Evolutionary conservation across 2,329 filamentous ascomycete genomes (phyloP).

Genomic region (Hypomyces perniciosus): DNA sequence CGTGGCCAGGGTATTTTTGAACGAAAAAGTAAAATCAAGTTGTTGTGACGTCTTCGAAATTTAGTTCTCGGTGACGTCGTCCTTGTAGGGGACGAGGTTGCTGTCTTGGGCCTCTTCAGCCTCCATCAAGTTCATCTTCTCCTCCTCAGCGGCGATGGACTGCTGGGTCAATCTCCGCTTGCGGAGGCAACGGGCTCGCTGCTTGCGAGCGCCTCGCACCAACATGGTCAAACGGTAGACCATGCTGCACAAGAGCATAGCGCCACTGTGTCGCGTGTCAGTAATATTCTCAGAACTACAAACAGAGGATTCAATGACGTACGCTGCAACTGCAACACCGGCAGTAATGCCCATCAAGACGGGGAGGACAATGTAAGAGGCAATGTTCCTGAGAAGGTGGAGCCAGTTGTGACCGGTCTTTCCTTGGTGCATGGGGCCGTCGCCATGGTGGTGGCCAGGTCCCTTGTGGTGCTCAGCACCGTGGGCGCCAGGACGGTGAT

Average conservation of each 20-base stretch:
- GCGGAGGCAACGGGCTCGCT: constrained; percentile 12
- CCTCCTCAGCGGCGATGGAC: constrained; percentile 28
- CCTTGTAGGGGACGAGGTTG: constrained; percentile 23
- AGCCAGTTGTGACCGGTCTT: constrained; percentile 21
- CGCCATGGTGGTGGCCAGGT: background rate
- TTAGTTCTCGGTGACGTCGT: constrained; percentile 21
- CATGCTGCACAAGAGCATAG: constrained; percentile 59
- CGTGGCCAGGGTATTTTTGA: background rate
- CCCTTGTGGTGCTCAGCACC: background rate
- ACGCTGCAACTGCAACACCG: constrained; percentile 61
- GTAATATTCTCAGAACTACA: constrained; percentile 8
- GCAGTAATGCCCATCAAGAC: constrained; percentile 63
- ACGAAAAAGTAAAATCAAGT: background rate
- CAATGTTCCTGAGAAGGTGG: constrained; percentile 46
- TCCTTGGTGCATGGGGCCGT: constrained; percentile 1
- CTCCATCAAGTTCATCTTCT: constrained; percentile 47
- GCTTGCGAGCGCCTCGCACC: constrained; percentile 25
- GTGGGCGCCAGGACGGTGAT: background rate
- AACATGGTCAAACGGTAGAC: constrained; percentile 54
- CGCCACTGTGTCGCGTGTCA: constrained; percentile 40
- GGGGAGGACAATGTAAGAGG: constrained; percentile 60
- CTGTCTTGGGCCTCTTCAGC: constrained; percentile 24
- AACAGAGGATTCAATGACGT: constrained; percentile 24
- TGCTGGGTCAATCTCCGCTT: background rate
- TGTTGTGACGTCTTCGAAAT: background rate